phyloP scores from a whole-genome alignment of 768 basidiomycete species.

The Paxillus ammoniavirescens region DNA sequence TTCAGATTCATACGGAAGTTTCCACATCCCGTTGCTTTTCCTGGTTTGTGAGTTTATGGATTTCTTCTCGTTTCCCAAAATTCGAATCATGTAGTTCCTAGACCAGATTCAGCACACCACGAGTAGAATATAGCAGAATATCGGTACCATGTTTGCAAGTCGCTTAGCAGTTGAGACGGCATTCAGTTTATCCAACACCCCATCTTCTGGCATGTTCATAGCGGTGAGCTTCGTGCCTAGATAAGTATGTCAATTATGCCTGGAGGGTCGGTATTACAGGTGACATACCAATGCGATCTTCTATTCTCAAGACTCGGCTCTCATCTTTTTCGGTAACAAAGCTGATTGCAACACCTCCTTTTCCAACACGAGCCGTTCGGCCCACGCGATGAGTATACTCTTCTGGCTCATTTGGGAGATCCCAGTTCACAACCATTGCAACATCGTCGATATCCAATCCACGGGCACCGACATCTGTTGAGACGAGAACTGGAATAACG shows the following conservation, averaged over 20 bases:
- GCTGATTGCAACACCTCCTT: slow-evolving; percentile 87
- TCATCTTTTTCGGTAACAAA: slow-evolving; percentile 95
- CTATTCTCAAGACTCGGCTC: slow-evolving; percentile 76
- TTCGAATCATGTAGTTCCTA: slow-evolving; percentile 85
- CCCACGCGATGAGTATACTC: slow-evolving; percentile 98
- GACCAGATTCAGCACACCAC: slow-evolving; percentile 5
- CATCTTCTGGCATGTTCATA: slow-evolving; percentile 73
- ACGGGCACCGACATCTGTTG: slow-evolving; percentile 93
- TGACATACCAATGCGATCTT: slow-evolving; percentile 78
- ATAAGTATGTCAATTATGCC: neutral
- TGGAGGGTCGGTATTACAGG: neutral
- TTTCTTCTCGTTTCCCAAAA: slow-evolving; percentile 87
- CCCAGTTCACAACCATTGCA: slow-evolving; percentile 96
- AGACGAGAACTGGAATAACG: slow-evolving; percentile 87
- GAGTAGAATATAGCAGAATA: neutral
- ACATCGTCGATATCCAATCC: slow-evolving; percentile 97
- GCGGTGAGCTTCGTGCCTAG: slow-evolving; percentile 75
- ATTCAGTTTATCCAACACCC: slow-evolving; percentile 84
- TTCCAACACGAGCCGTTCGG: slow-evolving; percentile 86
- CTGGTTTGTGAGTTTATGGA: slow-evolving; percentile 62
- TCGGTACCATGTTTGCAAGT: slow-evolving; percentile 84
- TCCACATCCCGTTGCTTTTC: slow-evolving; percentile 16
- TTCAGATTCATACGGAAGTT: neutral
- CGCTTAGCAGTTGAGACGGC: slow-evolving; percentile 90
- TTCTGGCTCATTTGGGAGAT: slow-evolving; percentile 84